Percentiles rank a stretch among this genome's conserved stretches.
These are phyloP conservation scores for Colletotrichum echinochloae DNA, from an alignment of 2,329 filamentous ascomycete genomes.

Conservation along the genomic window DNA sequence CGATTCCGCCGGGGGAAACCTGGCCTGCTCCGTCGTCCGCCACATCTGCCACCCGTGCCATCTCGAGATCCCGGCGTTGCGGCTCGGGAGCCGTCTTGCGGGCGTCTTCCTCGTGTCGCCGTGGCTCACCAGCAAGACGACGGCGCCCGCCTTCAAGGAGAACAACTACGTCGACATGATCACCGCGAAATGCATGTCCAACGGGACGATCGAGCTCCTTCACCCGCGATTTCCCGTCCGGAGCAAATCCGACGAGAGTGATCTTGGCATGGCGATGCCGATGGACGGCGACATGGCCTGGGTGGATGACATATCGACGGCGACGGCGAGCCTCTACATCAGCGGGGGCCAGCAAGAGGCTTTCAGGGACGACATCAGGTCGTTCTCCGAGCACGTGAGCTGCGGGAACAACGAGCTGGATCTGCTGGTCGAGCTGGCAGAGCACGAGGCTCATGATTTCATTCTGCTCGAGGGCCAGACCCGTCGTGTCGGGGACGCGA, in stretches of 20 bases:
- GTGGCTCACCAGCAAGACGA: slow-evolving; percentile 45
- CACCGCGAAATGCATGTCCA: slow-evolving; percentile 37
- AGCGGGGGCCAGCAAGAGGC: slow-evolving; percentile 50
- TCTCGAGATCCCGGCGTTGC: slow-evolving; percentile 42
- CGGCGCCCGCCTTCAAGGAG: slow-evolving; percentile 44
- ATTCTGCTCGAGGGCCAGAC: slow-evolving; percentile 47
- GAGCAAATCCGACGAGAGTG: slow-evolving; percentile 30
- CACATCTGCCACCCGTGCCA: slow-evolving; percentile 50
- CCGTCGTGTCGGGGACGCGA: slow-evolving; percentile 46
- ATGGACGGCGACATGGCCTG: slow-evolving; percentile 47
- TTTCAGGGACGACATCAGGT: slow-evolving; percentile 47
- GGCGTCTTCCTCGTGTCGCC: slow-evolving; percentile 51
- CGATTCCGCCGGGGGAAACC: slow-evolving; percentile 54
- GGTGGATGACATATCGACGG: slow-evolving; percentile 45
- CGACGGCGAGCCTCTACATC: slow-evolving; percentile 47
- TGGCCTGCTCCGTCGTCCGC: slow-evolving; percentile 49
- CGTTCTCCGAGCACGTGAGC: slow-evolving; percentile 44
- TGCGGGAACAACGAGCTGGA: slow-evolving; percentile 43
- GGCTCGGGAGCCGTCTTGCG: slow-evolving; percentile 45
- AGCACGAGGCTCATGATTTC: slow-evolving; percentile 51
- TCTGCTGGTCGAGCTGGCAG: slow-evolving; percentile 46
- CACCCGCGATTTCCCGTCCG: slow-evolving; percentile 34
- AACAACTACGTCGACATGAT: slow-evolving; percentile 52
- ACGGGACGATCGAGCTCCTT: background rate
- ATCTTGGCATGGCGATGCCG: slow-evolving; percentile 46